Conservation (phyloP, 1,139 yeast species). For the Taphrina communis region DNA sequence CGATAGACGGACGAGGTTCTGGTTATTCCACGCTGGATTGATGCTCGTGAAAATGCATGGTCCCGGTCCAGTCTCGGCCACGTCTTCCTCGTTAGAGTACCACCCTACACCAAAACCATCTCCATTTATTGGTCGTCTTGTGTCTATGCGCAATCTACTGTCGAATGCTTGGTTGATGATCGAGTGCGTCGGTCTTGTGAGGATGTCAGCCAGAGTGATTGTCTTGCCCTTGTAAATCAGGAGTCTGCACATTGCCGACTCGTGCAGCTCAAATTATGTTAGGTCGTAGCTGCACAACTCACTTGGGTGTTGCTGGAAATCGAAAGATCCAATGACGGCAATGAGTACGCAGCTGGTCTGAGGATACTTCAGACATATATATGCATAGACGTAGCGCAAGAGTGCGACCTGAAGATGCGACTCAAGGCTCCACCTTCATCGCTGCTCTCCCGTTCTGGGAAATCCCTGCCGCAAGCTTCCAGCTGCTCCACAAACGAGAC, state of each 20-base stretch:
- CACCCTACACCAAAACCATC: slow-evolving; percentile 99
- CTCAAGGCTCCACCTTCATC: not conserved
- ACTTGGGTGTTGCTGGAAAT: too few relatives aligned
- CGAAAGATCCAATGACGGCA: too few relatives aligned
- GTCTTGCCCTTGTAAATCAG: slow-evolving; percentile 40
- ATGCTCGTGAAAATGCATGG: slow-evolving; percentile 91
- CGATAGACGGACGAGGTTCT: slow-evolving; percentile 81
- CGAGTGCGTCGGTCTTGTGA: slow-evolving; percentile 37
- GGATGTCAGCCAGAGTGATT: slow-evolving; percentile 34
- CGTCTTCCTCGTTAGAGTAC: slow-evolving; percentile 63
- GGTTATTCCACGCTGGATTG: slow-evolving; percentile 96
- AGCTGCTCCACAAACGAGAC: not conserved
- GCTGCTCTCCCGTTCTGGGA: not conserved
- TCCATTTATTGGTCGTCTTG: slow-evolving; percentile 87
- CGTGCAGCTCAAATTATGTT: not conserved
- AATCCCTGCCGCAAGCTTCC: not conserved
- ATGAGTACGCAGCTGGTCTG: too few relatives aligned
- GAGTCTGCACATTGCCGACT: slow-evolving; percentile 36
- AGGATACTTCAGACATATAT: too few relatives aligned
- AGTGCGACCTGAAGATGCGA: not conserved
- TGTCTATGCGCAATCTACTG: slow-evolving; percentile 82
- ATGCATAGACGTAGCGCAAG: too few relatives aligned
- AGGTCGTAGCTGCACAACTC: not conserved
- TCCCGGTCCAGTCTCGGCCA: slow-evolving; percentile 61
- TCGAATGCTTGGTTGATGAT: slow-evolving; percentile 74